Evolutionary conservation across 192 early-diverging fungal species (phyloP).

Genomic region (Ambispora gerdemannii): DNA sequence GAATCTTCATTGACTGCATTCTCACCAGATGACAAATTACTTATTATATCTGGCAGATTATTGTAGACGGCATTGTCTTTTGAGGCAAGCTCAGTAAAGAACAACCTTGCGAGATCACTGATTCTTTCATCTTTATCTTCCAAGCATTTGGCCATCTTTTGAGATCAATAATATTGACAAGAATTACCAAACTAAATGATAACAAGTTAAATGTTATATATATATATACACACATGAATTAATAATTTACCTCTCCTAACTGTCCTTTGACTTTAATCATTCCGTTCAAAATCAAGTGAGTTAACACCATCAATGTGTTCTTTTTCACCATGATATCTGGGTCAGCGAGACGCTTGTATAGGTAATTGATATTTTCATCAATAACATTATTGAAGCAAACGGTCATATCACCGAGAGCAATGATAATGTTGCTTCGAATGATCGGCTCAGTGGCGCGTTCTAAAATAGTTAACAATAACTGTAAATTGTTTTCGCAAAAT

Average conservation of each 20-base stretch:
- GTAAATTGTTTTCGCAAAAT: conserved; percentile 92
- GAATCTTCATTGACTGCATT: conserved; percentile 74
- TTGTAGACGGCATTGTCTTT: conserved; percentile 99
- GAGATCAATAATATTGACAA: background rate
- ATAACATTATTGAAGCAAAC: conserved; percentile 97
- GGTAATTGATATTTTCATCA: conserved; percentile 91
- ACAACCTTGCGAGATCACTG: conserved; percentile 87
- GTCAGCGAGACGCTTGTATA: conserved; percentile 91
- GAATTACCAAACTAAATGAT: too few species aligned
- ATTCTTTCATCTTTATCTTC: conserved; percentile 86
- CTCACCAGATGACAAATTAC: conserved; percentile 71
- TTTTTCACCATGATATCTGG: conserved; percentile 80
- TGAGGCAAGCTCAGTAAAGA: conserved; percentile 91
- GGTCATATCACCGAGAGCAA: conserved; percentile 97
- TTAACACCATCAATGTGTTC: conserved; percentile 98
- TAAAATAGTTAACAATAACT: conserved; percentile 85
- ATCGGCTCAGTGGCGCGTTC: conserved; percentile 78
- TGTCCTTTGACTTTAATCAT: conserved; percentile 99
- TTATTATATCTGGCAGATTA: conserved; percentile 98
- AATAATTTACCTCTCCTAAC: conserved; percentile 65
- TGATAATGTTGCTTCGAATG: conserved; percentile 92
- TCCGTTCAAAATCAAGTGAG: conserved; percentile 95
- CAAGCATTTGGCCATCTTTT: conserved; percentile 89
- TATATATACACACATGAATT: too few species aligned
- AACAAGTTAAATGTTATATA: too few species aligned